Conservation (phyloP, 441 rosid species). For the Adansonia grandidieri region DNA sequence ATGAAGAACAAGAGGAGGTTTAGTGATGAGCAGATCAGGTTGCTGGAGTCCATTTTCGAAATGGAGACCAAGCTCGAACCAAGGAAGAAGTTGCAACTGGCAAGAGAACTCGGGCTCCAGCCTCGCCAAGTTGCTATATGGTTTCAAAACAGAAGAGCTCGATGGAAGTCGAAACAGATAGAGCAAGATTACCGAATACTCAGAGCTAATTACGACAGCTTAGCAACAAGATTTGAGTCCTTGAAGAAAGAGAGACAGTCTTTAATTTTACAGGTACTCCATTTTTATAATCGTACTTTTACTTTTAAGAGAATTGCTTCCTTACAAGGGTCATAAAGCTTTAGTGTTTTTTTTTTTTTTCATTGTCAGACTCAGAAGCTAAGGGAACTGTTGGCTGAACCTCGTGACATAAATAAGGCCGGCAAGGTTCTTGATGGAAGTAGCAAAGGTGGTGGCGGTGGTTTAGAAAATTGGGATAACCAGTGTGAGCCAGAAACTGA, state of each 20-base stretch:
- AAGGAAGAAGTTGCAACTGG: constrained; percentile 60
- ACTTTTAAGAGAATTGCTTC: not conserved
- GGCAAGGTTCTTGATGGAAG: constrained; percentile 34
- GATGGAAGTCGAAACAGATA: constrained; percentile 75
- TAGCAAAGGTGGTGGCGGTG: constrained; percentile 21
- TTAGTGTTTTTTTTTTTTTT: not conserved
- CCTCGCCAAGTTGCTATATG: constrained; percentile 85
- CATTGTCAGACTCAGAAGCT: constrained; percentile 51
- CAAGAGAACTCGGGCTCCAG: constrained; percentile 68
- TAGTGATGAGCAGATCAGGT: constrained; percentile 63
- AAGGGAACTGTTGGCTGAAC: constrained; percentile 37
- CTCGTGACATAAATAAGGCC: constrained; percentile 30
- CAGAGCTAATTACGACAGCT: constrained; percentile 49
- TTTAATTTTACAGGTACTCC: constrained; percentile 52
- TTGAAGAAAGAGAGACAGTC: constrained; percentile 59
- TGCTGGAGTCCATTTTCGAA: constrained; percentile 68
- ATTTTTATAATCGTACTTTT: not conserved
- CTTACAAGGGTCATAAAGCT: not conserved
- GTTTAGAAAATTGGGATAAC: constrained; percentile 22
- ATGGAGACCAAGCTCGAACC: constrained; percentile 73
- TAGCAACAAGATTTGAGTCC: constrained; percentile 54
- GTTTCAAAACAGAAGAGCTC: constrained; percentile 84
- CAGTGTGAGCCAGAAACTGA: constrained; percentile 36
- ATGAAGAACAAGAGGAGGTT: constrained; percentile 60
- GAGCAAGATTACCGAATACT: constrained; percentile 60